These are phyloP conservation scores for Lentinula boryana DNA, from an alignment of 768 basidiomycete species.

Conservation along the genomic window DNA sequence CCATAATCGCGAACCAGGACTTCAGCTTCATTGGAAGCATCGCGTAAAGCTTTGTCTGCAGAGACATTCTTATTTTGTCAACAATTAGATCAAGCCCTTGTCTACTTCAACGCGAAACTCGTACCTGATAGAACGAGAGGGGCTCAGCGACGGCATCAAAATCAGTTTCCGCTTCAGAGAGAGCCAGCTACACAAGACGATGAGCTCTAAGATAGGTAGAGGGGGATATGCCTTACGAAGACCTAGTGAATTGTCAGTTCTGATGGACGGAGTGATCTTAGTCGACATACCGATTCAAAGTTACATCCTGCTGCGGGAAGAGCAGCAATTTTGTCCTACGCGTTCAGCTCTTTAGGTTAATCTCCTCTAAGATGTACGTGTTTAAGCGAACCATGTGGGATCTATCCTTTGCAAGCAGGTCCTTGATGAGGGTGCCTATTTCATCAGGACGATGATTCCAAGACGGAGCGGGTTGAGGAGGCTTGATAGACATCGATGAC, in stretches of 20 bases:
- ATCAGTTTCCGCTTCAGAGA: slow-evolving; percentile 56
- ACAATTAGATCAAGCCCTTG: background rate
- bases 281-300: slow-evolving; percentile 52
- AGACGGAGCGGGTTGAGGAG: slow-evolving; percentile 59
- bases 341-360: background rate
- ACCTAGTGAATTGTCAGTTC: slow-evolving; percentile 37
- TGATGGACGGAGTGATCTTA: background rate
- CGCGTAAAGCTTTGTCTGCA: slow-evolving; percentile 65
- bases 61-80: slow-evolving; percentile 49
- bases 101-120: background rate
- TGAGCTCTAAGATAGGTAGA: slow-evolving; percentile 13
- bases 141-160: slow-evolving; percentile 50
- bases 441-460: slow-evolving; percentile 67
- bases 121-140: slow-evolving; percentile 61
- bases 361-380: too few relatives aligned
- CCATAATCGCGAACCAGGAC: slow-evolving; percentile 62
- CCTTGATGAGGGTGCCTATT: slow-evolving; percentile 49
- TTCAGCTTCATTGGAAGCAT: slow-evolving; percentile 74
- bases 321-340: slow-evolving; percentile 50
- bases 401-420: slow-evolving; percentile 52
- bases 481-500: slow-evolving; percentile 42
- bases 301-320: slow-evolving; percentile 51
- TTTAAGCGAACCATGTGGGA: slow-evolving; percentile 22
- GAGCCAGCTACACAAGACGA: slow-evolving; percentile 34
- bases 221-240: slow-evolving; percentile 45